These are phyloP conservation scores for Allomyces macrogynus DNA, from an alignment of 192 early-diverging fungal species.

Conservation along the genomic window DNA sequence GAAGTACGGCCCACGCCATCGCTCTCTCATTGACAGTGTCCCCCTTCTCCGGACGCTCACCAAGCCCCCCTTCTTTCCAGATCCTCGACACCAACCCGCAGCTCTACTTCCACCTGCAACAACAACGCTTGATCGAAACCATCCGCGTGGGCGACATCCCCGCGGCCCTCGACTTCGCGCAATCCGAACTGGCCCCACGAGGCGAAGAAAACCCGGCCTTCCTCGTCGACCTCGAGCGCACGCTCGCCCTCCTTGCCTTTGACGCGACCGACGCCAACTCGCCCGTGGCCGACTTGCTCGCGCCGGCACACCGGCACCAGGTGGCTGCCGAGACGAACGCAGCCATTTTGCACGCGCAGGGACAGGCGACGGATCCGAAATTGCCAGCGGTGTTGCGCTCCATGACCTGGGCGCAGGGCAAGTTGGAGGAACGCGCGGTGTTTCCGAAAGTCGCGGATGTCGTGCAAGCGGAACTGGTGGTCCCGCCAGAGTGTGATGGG, in stretches of 20 bases:
- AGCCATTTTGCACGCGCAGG: slow-evolving; percentile 71
- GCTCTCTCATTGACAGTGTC: not conserved
- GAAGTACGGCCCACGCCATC: slow-evolving; percentile 37
- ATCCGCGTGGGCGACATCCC: slow-evolving; percentile 60
- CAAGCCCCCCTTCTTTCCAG: slow-evolving; percentile 14
- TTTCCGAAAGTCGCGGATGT: slow-evolving; percentile 80
- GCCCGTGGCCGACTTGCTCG: slow-evolving; percentile 70
- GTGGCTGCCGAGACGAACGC: slow-evolving; percentile 86
- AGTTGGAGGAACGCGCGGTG: slow-evolving; percentile 59
- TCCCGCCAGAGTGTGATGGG: slow-evolving; percentile 2
- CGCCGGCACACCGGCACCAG: slow-evolving; percentile 74
- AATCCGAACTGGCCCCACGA: slow-evolving; percentile 90
- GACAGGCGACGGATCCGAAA: slow-evolving; percentile 85
- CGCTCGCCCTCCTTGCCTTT: slow-evolving; percentile 94
- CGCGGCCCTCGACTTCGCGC: slow-evolving; percentile 86
- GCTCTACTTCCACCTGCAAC: slow-evolving; percentile 88
- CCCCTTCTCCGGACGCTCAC: not conserved
- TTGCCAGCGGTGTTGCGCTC: slow-evolving; percentile 72
- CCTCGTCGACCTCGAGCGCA: slow-evolving; percentile 78
- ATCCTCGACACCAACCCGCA: slow-evolving; percentile 85
- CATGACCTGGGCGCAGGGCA: slow-evolving; percentile 83
- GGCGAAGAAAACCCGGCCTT: slow-evolving; percentile 94
- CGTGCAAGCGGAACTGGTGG: slow-evolving; percentile 51
- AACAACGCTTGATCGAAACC: slow-evolving; percentile 88
- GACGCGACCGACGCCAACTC: slow-evolving; percentile 37